Conservation (phyloP, 352 stramenopile genomes). For the Pythium aristosporum region DNA sequence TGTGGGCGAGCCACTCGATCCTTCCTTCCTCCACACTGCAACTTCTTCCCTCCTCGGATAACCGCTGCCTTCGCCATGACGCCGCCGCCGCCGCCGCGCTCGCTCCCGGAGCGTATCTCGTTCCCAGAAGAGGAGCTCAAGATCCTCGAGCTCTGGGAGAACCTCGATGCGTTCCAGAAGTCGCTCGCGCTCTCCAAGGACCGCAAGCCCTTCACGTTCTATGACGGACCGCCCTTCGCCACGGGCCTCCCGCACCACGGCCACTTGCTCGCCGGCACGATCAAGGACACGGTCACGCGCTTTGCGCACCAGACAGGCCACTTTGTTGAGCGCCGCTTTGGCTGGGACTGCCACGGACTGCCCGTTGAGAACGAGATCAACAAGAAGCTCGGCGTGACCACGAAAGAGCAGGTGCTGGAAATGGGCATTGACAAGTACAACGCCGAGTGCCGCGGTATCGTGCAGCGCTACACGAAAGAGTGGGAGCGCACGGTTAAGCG, state of each 20-base stretch:
- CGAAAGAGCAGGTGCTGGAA: conserved; percentile 96
- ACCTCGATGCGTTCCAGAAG: conserved; percentile 90
- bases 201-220: conserved; percentile 98
- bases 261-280: conserved; percentile 98
- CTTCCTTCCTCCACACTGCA: not conserved
- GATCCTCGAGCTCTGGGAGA: conserved; percentile 77
- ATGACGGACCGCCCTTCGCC: conserved; percentile 99
- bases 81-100: conserved; percentile 40
- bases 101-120: conserved; percentile 84
- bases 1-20: conserved; percentile 1
- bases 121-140: conserved; percentile 84
- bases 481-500: conserved; percentile 98
- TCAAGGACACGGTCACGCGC: conserved; percentile 99
- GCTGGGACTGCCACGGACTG: conserved; percentile 99
- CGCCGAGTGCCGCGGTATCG: conserved; percentile 96
- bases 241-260: conserved; percentile 98
- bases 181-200: conserved; percentile 92
- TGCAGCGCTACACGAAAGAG: conserved; percentile 98
- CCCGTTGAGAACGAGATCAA: conserved; percentile 99
- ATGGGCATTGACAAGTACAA: conserved; percentile 99
- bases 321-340: conserved; percentile 96
- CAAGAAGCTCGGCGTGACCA: conserved; percentile 98
- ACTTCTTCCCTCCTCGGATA: not conserved
- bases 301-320: conserved; percentile 99
- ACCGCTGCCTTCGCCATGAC: not conserved